Base-by-base conservation (phyloP, 169 alveolate species). In the Plasmodium coatneyi region DNA sequence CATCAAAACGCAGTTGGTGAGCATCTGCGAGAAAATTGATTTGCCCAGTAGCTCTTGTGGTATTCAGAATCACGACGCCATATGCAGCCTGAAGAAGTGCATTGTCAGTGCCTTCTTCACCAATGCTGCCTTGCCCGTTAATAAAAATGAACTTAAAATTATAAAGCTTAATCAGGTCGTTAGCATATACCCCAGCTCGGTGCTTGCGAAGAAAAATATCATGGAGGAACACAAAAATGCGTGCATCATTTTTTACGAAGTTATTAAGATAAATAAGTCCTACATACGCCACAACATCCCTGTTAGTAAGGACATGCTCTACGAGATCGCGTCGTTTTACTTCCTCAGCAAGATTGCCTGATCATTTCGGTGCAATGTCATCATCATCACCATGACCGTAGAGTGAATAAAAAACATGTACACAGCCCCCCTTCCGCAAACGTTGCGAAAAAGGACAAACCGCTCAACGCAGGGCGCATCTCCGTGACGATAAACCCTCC, bases 1-100 rank as follows among this genome's bases (percentile, higher is more conserved):
- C 95, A 98, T 99, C 43, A 98, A 98, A 83, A 99, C 99, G 90
- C 99, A 99, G 96, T 30, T 95, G 43, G 71, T 82, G 32, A 94
- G 95, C n/a, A 86, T 96, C 82, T 95, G 96, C 81, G 96, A 96
- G 78, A 94, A 93, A 90, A 71, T 97, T n/a, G 96, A 97, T 80
- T 86, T 98, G 82, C 95, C 84, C 28, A 95, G 91, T 71, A 84
- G 96, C 46, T 83, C 96, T 82, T 92, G 96, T 81, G 89, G 89
- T 3, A 87, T 87, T 41, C 83, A 87, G 71, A 87, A 87, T 34
- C 87, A 79, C 25, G 93, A 87, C 14, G 71, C 93, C 12, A 28
- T 87, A 78, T 54, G 81, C 43, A 87, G 71, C 81, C 66, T 87
- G 10, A 87, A 87, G 81, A 87, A 87, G 82, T 78, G 93, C 82